Evolutionary conservation across 1,139 yeast genomes (phyloP).

Genomic region (Kodamaea suecica): DNA sequence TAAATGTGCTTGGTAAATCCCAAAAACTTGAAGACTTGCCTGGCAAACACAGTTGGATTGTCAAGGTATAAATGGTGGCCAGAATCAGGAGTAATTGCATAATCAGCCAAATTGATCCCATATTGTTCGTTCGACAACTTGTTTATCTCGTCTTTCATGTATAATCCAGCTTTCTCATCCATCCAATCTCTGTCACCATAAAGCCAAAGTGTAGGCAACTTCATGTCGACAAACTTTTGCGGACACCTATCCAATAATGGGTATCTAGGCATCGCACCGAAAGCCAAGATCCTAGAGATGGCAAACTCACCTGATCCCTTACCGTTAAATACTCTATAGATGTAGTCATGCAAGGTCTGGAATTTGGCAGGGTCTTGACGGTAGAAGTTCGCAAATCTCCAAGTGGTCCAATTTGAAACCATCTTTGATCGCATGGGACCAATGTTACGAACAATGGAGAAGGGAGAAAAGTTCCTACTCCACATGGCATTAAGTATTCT

Average conservation of each 20-base stretch:
- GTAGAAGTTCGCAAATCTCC: conserved; percentile 37
- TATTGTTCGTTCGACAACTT: conserved; percentile 21
- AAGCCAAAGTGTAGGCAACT: conserved; percentile 45
- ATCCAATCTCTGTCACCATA: conserved; percentile 51
- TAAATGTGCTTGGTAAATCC: conserved; percentile 1
- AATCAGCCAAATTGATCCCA: conserved; percentile 26
- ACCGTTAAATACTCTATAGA: conserved; percentile 39
- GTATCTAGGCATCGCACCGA: conserved; percentile 41
- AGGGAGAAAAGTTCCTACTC: conserved; percentile 39
- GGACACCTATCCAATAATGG: conserved; percentile 47
- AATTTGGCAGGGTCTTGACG: conserved; percentile 30
- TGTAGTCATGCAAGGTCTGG: conserved; percentile 39
- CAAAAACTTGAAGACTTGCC: conserved; percentile 7
- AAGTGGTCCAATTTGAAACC: conserved; percentile 42
- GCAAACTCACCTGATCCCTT: conserved; percentile 49
- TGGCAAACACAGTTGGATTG: conserved; percentile 20
- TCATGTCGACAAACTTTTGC: conserved; percentile 30
- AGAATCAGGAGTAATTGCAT: conserved; percentile 35
- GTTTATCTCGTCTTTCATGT: conserved; percentile 40
- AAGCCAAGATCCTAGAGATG: conserved; percentile 38
- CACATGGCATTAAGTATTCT: conserved; percentile 31
- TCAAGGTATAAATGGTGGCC: conserved; percentile 45
- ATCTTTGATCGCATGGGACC: conserved; percentile 41
- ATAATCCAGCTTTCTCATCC: conserved; percentile 44
- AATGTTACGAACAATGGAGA: conserved; percentile 30